Evolutionary conservation across 306 rosid genomes (phyloP).

Genomic region (Inga oerstediana): DNA sequence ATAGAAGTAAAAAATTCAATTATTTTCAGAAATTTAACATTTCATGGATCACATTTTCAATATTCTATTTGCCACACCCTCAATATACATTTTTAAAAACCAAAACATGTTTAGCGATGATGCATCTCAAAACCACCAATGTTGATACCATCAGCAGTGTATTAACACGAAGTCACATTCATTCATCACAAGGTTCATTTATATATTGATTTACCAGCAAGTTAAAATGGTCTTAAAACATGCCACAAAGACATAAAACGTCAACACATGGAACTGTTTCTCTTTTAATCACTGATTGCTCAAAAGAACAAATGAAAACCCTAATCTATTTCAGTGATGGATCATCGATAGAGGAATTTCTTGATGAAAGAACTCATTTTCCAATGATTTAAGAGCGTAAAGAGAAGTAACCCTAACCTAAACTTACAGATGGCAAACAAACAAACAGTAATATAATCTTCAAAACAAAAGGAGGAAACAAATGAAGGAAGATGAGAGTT

Average conservation of each 20-base stretch:
- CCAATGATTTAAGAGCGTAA: background rate
- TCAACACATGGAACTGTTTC: too few species aligned
- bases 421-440: background rate
- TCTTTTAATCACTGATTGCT: background rate
- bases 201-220: too few species aligned
- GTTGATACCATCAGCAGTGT: too few species aligned
- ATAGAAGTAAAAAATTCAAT: background rate
- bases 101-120: background rate
- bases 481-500: background rate
- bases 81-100: background rate
- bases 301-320: too few species aligned
- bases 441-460: too few species aligned
- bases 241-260: too few species aligned
- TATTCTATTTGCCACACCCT: background rate
- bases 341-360: background rate
- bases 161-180: background rate
- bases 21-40: background rate
- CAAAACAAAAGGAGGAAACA: background rate
- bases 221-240: too few species aligned
- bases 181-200: too few species aligned
- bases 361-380: background rate
- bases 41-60: background rate
- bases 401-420: background rate
- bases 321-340: background rate
- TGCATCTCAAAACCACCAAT: too few species aligned